Base-by-base conservation (phyloP, 768 basidiomycete species). In the Naganishia vaughanmartiniae region DNA sequence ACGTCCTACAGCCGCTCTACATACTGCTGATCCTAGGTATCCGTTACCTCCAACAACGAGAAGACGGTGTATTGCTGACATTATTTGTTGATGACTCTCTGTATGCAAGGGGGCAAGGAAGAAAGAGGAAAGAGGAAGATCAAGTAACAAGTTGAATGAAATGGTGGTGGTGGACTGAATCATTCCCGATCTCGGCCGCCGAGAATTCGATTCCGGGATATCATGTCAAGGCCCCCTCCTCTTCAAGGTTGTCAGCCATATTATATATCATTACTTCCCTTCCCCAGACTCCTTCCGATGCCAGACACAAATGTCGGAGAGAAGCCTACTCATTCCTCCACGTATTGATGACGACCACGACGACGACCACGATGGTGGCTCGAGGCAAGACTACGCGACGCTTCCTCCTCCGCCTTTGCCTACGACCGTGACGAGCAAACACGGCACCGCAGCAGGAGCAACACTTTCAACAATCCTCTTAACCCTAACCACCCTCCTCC, bases 11-110 rank as follows among this genome's bases (percentile, higher is more conserved):
- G 93, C 94, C n/a, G 88, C 86, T 77, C 86, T 89, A 82, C 94
- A 97, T 34, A 99, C 87, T 4, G 93, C 90, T 31, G 96, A 97
- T 65, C 96, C 94, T 76, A 99, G 88, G 84, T 96, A 98, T 6
- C 96, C 96, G 83, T 96, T 96, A 54, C 96, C 96, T n/a, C 96
- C 96, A 1, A 98, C 87, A 51, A 99, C 92, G n/a, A 97, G 87
- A 45, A 97, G 69, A 34, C 51, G 60, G 39, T 70, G 54, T 36
- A 14, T 56, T 30, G 69, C 36, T 6, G 68, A 69, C 68, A 69
- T 69, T 19, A 28, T 45, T 21, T 26, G n/a, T 42, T 15, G 42
- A 15, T 42, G 10, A 15, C 42, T 15, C 2, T 2, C 2, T 42
- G 42, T 11, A 15, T 7, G 42, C 10, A 15, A 42, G 48, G 7